Conservation (phyloP, 1,139 yeast species). For the Kodamaea arcana region DNA sequence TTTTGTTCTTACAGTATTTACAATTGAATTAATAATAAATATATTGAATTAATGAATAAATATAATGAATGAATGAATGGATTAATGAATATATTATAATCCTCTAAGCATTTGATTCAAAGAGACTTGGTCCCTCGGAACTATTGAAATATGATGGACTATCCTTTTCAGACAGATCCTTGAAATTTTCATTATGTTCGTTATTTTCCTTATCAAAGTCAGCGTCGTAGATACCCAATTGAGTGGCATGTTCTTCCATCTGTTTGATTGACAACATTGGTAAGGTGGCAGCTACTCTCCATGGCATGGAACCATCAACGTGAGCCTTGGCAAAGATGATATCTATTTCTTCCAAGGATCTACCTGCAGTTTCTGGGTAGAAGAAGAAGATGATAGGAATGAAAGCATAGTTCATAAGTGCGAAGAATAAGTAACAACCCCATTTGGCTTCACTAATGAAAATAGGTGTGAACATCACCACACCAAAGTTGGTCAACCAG, state of each 20-base stretch:
- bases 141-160: background rate
- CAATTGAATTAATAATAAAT: too few species aligned
- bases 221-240: slow-evolving; percentile 35
- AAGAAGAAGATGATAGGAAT: slow-evolving; percentile 43
- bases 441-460: slow-evolving; percentile 35
- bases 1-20: too few species aligned
- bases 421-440: slow-evolving; percentile 46
- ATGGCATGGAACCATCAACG: slow-evolving; percentile 43
- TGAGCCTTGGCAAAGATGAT: slow-evolving; percentile 30
- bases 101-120: too few species aligned
- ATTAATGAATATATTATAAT: too few species aligned
- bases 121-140: background rate
- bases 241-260: slow-evolving; percentile 46
- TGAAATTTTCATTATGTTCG: slow-evolving; percentile 28
- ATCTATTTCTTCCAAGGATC: slow-evolving; percentile 37
- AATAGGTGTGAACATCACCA: slow-evolving; percentile 46
- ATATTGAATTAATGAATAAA: too few species aligned
- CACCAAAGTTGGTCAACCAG: slow-evolving; percentile 46
- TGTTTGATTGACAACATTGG: slow-evolving; percentile 44
- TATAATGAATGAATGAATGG: too few species aligned
- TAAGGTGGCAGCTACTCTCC: slow-evolving; percentile 48
- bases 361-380: slow-evolving; percentile 48
- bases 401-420: slow-evolving; percentile 33
- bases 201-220: slow-evolving; percentile 36
- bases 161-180: slow-evolving; percentile 12